These are phyloP conservation scores for Aspergillus neoniger DNA, from an alignment of 2,329 filamentous ascomycete genomes.

Conservation along the genomic window DNA sequence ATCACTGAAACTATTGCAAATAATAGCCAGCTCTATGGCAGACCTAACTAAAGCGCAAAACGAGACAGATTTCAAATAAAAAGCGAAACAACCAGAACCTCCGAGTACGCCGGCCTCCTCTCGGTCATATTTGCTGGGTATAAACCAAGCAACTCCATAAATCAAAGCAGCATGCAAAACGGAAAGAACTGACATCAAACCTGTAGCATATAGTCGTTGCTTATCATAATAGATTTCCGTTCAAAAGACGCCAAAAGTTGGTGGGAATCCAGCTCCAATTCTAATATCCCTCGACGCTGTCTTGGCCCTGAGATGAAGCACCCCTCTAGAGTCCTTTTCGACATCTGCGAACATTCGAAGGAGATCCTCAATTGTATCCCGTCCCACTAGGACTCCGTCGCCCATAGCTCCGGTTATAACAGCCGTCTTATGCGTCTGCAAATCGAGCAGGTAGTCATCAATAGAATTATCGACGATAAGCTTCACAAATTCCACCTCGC, in stretches of 20 bases:
- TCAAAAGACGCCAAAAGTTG: neutral
- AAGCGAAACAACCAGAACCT: no score
- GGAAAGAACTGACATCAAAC: no score
- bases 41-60: no score
- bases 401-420: constrained; percentile 30
- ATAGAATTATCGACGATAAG: constrained; percentile 60
- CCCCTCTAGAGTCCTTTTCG: constrained; percentile 11
- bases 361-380: constrained; percentile 22
- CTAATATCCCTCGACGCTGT: neutral
- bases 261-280: neutral
- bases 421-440: constrained; percentile 58
- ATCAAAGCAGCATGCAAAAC: no score
- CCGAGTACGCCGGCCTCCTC: no score
- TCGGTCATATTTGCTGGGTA: no score
- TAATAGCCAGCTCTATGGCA: no score
- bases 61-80: no score
- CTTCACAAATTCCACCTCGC: constrained; percentile 60
- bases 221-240: no score
- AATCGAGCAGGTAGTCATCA: constrained; percentile 56
- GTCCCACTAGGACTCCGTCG: constrained; percentile 17
- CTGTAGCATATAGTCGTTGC: no score
- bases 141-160: no score
- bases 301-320: neutral
- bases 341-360: constrained; percentile 31
- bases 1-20: no score